These are phyloP conservation scores for Rhododendron molle DNA, from an alignment of 148 eudicot species.

Conservation along the genomic window DNA sequence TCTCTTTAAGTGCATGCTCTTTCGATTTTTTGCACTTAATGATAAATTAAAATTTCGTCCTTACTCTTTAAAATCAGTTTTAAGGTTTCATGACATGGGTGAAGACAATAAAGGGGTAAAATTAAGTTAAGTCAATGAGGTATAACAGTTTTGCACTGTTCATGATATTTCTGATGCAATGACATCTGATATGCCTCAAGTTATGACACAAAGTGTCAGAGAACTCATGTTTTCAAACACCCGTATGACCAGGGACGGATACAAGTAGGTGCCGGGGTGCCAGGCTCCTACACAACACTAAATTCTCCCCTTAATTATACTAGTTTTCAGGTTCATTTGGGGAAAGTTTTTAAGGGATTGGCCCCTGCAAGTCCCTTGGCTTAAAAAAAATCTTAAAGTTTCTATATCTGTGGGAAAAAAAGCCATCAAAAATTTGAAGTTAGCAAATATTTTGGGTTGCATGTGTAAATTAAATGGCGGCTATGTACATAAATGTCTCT, in stretches of 20 bases:
- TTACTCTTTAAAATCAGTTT: neutral
- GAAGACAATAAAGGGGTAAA: neutral
- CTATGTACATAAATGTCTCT: neutral
- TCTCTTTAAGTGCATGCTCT: neutral
- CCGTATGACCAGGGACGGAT: slow-evolving; percentile 13
- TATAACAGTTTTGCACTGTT: neutral
- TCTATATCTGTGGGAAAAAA: neutral
- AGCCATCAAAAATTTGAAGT: neutral
- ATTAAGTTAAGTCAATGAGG: neutral
- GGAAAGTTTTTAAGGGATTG: neutral
- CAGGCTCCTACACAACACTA: neutral
- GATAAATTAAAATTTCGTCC: neutral
- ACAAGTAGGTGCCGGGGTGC: neutral
- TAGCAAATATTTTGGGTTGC: neutral
- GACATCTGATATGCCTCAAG: slow-evolving; percentile 50
- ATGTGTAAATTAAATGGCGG: neutral
- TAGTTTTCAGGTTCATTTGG: neutral
- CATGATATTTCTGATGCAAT: slow-evolving; percentile 25
- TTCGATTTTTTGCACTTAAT: neutral
- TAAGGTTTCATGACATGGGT: neutral
- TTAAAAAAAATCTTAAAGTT: neutral
- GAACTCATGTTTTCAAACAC: slow-evolving; percentile 48
- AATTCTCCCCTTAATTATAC: neutral
- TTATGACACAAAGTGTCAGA: slow-evolving; percentile 58
- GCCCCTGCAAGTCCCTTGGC: neutral